A percentile compares a stretch with the other conserved stretches of the same genome.
Conservation (phyloP, 208 protist species). For the Wallacemonas collosoma region DNA sequence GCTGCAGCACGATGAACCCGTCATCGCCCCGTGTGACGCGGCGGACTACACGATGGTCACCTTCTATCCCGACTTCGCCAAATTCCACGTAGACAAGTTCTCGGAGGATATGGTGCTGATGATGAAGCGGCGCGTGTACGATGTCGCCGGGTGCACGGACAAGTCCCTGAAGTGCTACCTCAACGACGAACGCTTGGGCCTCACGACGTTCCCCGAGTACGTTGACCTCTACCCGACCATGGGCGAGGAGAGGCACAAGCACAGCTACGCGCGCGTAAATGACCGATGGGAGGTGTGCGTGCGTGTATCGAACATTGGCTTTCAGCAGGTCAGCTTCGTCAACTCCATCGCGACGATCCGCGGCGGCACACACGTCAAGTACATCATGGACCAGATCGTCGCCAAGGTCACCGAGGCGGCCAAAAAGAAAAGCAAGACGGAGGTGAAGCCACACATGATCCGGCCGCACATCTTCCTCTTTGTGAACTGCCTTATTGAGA, state of each 20-base stretch:
- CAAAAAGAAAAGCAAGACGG: constrained; percentile 97
- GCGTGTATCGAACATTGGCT: constrained; percentile 92
- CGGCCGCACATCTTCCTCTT: constrained; percentile 99
- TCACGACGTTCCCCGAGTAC: constrained; percentile 98
- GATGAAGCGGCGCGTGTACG: constrained; percentile 98
- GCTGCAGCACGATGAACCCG: constrained; percentile 90
- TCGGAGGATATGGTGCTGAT: constrained; percentile 97
- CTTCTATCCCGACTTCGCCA: constrained; percentile 98
- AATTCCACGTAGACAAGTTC: constrained; percentile 96
- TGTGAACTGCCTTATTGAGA: constrained; percentile 99
- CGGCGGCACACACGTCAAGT: constrained; percentile 99
- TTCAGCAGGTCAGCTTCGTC: constrained; percentile 99
- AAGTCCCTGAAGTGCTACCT: constrained; percentile 95
- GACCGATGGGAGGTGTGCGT: constrained; percentile 98
- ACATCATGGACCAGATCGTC: constrained; percentile 97
- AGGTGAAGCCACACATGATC: constrained; percentile 97
- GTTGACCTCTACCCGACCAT: constrained; percentile 95
- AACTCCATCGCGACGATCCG: constrained; percentile 99
- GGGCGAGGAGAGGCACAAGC: constrained; percentile 78
- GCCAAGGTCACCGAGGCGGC: constrained; percentile 89
- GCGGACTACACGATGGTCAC: constrained; percentile 98
- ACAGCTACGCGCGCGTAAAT: constrained; percentile 86
- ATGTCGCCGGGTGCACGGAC: constrained; percentile 97
- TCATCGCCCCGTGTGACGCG: constrained; percentile 76
- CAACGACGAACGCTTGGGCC: constrained; percentile 94